Base-by-base conservation (phyloP, 139 green algal genomes). In the Chlamydomonas applanata region DNA sequence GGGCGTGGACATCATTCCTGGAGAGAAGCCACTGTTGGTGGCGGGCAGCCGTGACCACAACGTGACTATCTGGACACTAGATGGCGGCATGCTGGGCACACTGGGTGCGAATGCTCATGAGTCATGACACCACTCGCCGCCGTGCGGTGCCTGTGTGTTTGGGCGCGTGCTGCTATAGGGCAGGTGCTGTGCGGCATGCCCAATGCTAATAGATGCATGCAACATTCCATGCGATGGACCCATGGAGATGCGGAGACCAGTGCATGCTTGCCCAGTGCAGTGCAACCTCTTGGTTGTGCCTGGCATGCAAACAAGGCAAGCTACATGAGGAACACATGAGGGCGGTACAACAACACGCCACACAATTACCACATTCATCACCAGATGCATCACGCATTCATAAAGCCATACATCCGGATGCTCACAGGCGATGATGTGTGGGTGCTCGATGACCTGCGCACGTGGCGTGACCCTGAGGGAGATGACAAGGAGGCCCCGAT, bases 41-140 rank as follows among this genome's bases (percentile, higher is more conserved):
- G 79, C 75, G 9, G 83, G 65, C 0, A 81, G 76, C 24, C 80
- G 82, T 32, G 90, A 95, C 75, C 76, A 72, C 71, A 89, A 85
- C 63, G 82, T 91, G 34, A 76, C 80, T 17, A 57, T 95, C 3
- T 95, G 88, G 89, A 92, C 78, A 20, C 29, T 86, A 11, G 69
- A 88, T 27, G 90, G 87, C 0, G 81, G 69, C 3, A 69, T 89
- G 34, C 52, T 80, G 40, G 62, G 76, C n/a, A 71, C 54, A 22
- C 68, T 81, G 25, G 75, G 75, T 77, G 69, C 76, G 40, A 7
- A 49, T n/a, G 40, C 60, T n/a, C 60, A 67, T 20, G 40, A 49
- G n/a, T n/a, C n/a, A n/a, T n/a, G n/a, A n/a, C n/a, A n/a, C n/a
- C n/a, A n/a, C n/a, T n/a, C n/a, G n/a, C 40, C 11, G 40, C 40